phyloP scores from a whole-genome alignment of 805 yeast species.

The Zygoascus bituminiphila region DNA sequence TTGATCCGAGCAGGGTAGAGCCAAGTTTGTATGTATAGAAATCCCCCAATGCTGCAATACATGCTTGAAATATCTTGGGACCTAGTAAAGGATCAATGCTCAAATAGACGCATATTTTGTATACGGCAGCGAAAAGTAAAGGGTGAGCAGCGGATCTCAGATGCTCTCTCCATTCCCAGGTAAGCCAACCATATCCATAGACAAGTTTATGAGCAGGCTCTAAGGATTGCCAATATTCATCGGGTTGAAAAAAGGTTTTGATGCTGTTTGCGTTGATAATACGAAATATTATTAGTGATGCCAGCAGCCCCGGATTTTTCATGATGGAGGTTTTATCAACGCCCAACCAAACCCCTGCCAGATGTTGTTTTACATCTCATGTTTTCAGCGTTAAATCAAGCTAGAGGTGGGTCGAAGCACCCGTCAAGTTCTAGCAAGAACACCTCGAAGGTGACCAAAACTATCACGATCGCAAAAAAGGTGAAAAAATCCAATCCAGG shows the following conservation, averaged over 20 bases:
- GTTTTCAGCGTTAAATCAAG: conserved; percentile 2
- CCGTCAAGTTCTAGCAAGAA: conserved; percentile 1
- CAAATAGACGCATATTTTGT: conserved; percentile 29
- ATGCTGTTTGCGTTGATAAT: conserved; percentile 55
- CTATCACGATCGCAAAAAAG: background rate
- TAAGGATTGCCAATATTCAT: conserved; percentile 85
- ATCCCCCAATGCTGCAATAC: conserved; percentile 68
- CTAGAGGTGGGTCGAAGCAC: background rate
- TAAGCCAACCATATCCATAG: conserved; percentile 70
- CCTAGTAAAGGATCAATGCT: conserved; percentile 31
- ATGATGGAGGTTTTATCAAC: background rate
- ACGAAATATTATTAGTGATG: conserved; percentile 35
- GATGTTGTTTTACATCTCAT: background rate
- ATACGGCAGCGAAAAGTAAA: conserved; percentile 47
- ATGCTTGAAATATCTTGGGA: conserved; percentile 66
- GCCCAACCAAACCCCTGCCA: background rate
- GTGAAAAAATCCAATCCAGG: background rate
- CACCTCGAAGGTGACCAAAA: background rate
- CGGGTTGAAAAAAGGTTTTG: conserved; percentile 86
- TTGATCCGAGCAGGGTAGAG: conserved; percentile 22
- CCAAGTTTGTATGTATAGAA: conserved; percentile 45
- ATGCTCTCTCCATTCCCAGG: conserved; percentile 90
- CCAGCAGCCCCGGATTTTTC: background rate
- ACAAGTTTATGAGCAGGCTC: conserved; percentile 82
- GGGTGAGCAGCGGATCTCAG: conserved; percentile 80